These are phyloP conservation scores for Rhodocollybia butyracea DNA, from an alignment of 768 basidiomycete genomes.

Conservation along the genomic window DNA sequence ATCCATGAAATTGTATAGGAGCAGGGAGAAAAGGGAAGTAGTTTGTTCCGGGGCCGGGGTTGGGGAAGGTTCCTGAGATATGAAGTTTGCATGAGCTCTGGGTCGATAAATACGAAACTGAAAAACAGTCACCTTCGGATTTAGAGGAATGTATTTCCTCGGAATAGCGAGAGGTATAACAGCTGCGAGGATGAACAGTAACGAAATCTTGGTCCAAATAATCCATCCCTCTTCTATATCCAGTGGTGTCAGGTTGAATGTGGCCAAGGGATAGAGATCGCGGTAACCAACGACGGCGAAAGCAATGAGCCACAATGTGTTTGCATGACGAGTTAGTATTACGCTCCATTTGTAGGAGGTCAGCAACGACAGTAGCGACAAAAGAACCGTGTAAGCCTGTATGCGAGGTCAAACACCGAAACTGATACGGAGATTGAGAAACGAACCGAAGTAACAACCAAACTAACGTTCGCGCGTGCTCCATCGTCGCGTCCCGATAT, in stretches of 20 bases:
- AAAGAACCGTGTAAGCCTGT: not conserved
- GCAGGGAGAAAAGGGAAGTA: conserved; percentile 27
- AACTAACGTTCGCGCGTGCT: not conserved
- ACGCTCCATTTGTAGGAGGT: not conserved
- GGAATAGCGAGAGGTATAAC: conserved; percentile 52
- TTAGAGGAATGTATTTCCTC: conserved; percentile 45
- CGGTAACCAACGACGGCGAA: conserved; percentile 49
- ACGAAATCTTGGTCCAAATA: conserved; percentile 22
- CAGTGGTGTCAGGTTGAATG: conserved; percentile 37
- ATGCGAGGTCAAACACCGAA: not conserved
- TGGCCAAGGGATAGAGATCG: conserved; percentile 53
- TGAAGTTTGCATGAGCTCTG: not conserved
- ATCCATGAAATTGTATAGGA: conserved; percentile 34
- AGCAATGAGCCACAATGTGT: conserved; percentile 21
- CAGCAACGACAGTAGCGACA: not conserved
- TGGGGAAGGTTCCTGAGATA: conserved; percentile 1
- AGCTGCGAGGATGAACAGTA: conserved; percentile 37
- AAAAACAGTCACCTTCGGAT: conserved; percentile 33
- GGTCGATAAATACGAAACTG: not conserved
- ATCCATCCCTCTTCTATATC: conserved; percentile 32
- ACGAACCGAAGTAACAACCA: not conserved
- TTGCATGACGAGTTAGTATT: conserved; percentile 2
- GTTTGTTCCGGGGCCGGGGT: conserved; percentile 31
- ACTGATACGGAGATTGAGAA: not conserved
- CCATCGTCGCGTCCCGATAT: not conserved